Base-by-base conservation (phyloP, 169 alveolate genomes). In the Perkinsus olseni region DNA sequence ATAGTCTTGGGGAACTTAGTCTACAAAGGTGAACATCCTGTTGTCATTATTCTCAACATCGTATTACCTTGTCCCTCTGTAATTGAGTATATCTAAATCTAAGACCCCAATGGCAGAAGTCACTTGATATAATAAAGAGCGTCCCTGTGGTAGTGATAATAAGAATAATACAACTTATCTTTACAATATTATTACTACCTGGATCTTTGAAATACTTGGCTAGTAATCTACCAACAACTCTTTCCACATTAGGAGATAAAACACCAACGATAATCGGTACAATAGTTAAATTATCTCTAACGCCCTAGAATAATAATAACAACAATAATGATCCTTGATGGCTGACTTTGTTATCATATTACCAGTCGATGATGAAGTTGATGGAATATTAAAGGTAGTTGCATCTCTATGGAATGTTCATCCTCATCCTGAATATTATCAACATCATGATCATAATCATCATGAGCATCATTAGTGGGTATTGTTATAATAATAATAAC, bases 81-180 rank as follows among this genome's bases (percentile, higher is more conserved):
- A 62, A 62, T 62, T 62, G 82, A 62, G 82, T 62, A 62, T 62
- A 62, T 62, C 82, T 62, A 62, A 62, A 91, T 36, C 92, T 37
- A 17, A 4, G 0, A 31, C 92, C 92, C 92, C 92, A 91, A 38
- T 91, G 92, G 37, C 92, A 91, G 48, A 91, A 91, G 92, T 91
- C 92, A 28, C 74, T 38, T 38, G 92, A 91, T 38, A 91, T 91
- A 17, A 91, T 62, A 24, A 91, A 91, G 36, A 91, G 21, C 21
- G 92, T 91, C 3, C 74, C 48, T 40, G 10, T 36, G 0, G 38
- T n/a, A 91, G 1, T 24, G 8, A 38, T 24, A 34, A 37, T 24
- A 82, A 82, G 6, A 45, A 45, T 62, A 62, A 8, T 62, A 62
- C 82, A 6, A 62, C 34, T 62, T 62, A 62, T 62, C 34, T 6